Conservation (phyloP, 495 filamentous ascomycete genomes). For the Aspergillus sclerotioniger region DNA sequence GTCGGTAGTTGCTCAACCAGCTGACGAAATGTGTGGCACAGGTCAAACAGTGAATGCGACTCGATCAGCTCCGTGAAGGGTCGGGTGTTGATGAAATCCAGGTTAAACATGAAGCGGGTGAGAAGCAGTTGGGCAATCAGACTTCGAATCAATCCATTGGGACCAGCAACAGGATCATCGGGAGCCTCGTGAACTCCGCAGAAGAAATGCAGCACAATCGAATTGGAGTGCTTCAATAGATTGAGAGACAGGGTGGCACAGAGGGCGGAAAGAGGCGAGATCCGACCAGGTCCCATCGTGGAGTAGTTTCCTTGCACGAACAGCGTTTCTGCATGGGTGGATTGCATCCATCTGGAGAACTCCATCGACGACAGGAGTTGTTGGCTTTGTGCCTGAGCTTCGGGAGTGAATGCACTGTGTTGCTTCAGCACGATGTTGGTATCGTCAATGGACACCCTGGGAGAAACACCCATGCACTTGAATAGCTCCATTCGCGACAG, state of each 20-base stretch:
- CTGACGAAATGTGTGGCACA: slow-evolving; percentile 9
- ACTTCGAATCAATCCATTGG: slow-evolving; percentile 12
- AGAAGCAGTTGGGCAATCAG: slow-evolving; percentile 15
- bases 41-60: slow-evolving; percentile 1
- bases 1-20: slow-evolving; percentile 13
- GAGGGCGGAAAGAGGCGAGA: slow-evolving; percentile 15
- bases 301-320: no score
- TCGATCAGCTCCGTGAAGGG: slow-evolving; percentile 6
- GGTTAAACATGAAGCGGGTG: slow-evolving; percentile 5
- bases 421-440: no score
- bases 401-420: not conserved
- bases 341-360: not conserved
- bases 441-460: no score
- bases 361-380: not conserved
- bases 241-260: slow-evolving; percentile 15
- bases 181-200: slow-evolving; percentile 13
- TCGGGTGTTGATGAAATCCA: slow-evolving; percentile 15
- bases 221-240: slow-evolving; percentile 8
- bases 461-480: no score
- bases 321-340: not conserved
- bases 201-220: slow-evolving; percentile 10
- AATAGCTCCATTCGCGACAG: no score
- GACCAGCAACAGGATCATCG: slow-evolving; percentile 1
- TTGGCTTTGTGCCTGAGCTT: not conserved
- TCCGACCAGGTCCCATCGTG: not conserved